Percentiles rank a stretch among this genome's conserved stretches.
Conservation (phyloP, 2,329 filamentous ascomycete species). For the Oidium heveae region DNA sequence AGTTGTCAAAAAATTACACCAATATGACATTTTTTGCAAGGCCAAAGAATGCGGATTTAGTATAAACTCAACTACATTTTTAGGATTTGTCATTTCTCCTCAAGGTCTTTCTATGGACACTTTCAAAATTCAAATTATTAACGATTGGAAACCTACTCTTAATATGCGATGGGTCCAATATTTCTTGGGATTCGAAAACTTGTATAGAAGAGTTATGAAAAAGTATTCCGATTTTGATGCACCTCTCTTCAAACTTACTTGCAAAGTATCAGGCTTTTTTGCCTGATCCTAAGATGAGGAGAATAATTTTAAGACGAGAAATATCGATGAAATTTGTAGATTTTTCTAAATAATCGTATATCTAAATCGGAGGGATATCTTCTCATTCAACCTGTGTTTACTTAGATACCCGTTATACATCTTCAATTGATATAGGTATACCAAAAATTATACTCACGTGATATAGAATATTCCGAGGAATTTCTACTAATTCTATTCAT, state of each 20-base stretch:
- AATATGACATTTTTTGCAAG: neutral
- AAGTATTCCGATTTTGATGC: neutral
- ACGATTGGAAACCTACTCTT: neutral
- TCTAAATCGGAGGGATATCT: too few relatives aligned
- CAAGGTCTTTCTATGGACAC: neutral
- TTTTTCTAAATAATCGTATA: too few relatives aligned
- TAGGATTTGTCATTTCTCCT: neutral
- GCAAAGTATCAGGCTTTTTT: too few relatives aligned
- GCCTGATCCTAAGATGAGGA: too few relatives aligned
- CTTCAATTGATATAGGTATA: too few relatives aligned
- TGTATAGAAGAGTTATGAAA: neutral
- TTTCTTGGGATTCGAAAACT: neutral
- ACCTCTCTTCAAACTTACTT: neutral
- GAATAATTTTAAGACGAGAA: too few relatives aligned
- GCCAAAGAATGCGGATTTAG: neutral
- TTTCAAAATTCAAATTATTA: neutral
- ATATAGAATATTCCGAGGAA: too few relatives aligned
- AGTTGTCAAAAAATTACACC: neutral
- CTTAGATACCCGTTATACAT: too few relatives aligned
- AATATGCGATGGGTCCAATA: neutral
- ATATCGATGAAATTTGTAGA: too few relatives aligned
- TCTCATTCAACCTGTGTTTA: too few relatives aligned
- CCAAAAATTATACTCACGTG: too few relatives aligned
- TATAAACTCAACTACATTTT: neutral
- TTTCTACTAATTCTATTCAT: too few relatives aligned